These are phyloP conservation scores for Suillus cothurnatus DNA, from an alignment of 768 basidiomycete genomes.

Conservation along the genomic window DNA sequence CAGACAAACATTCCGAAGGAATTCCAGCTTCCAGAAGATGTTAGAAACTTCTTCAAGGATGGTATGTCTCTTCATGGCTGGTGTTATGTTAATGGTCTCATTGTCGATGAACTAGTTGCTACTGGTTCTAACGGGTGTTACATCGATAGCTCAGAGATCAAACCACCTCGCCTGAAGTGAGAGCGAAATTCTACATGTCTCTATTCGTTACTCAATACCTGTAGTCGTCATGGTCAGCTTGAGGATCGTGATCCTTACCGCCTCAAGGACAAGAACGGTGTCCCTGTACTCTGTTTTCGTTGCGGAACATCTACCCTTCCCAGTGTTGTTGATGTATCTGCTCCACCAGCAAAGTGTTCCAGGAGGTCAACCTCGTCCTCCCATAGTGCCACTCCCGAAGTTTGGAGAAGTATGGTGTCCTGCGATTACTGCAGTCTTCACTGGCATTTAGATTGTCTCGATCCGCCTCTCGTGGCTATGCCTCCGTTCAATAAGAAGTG, in stretches of 20 bases:
- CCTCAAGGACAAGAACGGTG: constrained; percentile 81
- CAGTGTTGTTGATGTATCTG: constrained; percentile 49
- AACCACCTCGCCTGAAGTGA: constrained; percentile 81
- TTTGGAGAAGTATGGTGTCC: constrained; percentile 79
- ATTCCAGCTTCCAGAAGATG: constrained; percentile 85
- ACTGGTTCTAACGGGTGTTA: constrained; percentile 82
- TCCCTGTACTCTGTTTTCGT: constrained; percentile 85
- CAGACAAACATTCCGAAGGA: constrained; percentile 74
- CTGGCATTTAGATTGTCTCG: constrained; percentile 97
- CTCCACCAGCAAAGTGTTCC: constrained; percentile 55
- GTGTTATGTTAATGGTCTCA: constrained; percentile 20
- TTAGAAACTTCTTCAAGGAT: constrained; percentile 83
- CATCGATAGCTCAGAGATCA: constrained; percentile 75
- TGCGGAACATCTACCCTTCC: constrained; percentile 85
- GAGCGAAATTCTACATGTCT: constrained; percentile 31
- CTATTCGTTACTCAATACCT: constrained; percentile 9
- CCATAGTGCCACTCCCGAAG: constrained; percentile 46
- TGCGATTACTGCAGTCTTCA: constrained; percentile 95
- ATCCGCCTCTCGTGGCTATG: constrained; percentile 85
- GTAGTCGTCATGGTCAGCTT: constrained; percentile 80
- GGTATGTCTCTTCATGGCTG: constrained; percentile 49
- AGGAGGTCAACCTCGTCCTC: constrained; percentile 48
- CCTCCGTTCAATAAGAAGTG: constrained; percentile 90
- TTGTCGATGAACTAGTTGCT: constrained; percentile 52
- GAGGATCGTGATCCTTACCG: constrained; percentile 92